phyloP scores from a whole-genome alignment of 1,284 basidiomycete species.

The Cryptococcus sp. region DNA sequence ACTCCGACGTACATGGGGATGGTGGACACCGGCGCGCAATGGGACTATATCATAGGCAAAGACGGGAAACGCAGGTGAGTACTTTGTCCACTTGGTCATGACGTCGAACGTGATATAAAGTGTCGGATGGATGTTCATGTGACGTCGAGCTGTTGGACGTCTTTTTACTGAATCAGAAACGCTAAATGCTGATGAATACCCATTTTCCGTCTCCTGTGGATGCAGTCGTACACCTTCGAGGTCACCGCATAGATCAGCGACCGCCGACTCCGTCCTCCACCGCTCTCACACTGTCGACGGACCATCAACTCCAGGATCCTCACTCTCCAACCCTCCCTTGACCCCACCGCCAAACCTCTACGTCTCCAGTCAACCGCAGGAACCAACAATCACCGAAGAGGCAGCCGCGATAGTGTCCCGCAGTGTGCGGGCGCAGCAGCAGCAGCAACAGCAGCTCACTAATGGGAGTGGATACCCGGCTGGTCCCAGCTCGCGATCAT shows the following conservation, averaged over 20 bases:
- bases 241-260: conserved; percentile 41
- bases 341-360: conserved; percentile 17
- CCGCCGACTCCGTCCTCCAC: conserved; percentile 25
- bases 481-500: neutral
- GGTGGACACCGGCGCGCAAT: conserved; percentile 55
- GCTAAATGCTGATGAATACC: too few relatives aligned
- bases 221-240: conserved; percentile 41
- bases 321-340: conserved; percentile 10
- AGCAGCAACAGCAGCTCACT: conserved; percentile 3
- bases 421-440: conserved; percentile 22
- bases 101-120: neutral
- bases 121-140: too few relatives aligned
- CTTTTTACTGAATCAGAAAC: too few relatives aligned
- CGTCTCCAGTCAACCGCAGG: conserved; percentile 31
- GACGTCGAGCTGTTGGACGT: too few relatives aligned
- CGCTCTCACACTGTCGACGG: conserved; percentile 6
- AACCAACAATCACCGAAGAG: conserved; percentile 44
- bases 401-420: conserved; percentile 28
- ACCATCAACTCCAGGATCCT: neutral
- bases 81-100: neutral
- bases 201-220: neutral
- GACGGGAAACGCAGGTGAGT: conserved; percentile 46
- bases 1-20: conserved; percentile 63
- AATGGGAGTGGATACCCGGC: conserved; percentile 9
- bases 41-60: conserved; percentile 47